A percentile compares a stretch with the other conserved stretches of the same genome.
phyloP scores from a whole-genome alignment of 2,329 filamentous ascomycete genomes.

The Cladosporium sphaerospermum region DNA sequence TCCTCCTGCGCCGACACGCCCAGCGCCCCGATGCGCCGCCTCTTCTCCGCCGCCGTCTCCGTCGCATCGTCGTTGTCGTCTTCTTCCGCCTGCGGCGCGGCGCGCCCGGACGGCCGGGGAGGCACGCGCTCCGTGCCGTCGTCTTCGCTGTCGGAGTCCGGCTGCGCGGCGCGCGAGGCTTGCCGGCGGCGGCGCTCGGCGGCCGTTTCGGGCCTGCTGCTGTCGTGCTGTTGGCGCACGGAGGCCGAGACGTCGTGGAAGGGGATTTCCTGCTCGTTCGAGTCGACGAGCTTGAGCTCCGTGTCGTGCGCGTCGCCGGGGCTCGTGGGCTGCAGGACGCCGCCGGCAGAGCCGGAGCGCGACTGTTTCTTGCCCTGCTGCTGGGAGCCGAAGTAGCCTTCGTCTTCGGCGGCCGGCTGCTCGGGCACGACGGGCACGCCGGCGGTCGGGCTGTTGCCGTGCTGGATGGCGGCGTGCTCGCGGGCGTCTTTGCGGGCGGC shows the following conservation, averaged over 20 bases:
- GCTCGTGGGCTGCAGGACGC: background rate
- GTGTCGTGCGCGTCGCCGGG: conserved; percentile 27
- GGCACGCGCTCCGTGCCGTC: conserved; percentile 35
- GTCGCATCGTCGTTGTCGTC: conserved; percentile 33
- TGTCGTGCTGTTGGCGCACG: conserved; percentile 15
- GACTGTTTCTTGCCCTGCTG: background rate
- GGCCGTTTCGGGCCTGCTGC: conserved; percentile 26
- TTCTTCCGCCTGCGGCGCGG: conserved; percentile 12
- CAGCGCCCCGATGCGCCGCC: conserved; percentile 67
- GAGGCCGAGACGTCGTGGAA: conserved; percentile 39
- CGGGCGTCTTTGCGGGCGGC: conserved; percentile 40
- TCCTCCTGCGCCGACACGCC: conserved; percentile 47
- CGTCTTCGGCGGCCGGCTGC: conserved; percentile 16
- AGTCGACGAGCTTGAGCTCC: conserved; percentile 40
- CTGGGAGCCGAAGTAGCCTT: background rate
- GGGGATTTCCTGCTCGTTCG: conserved; percentile 40
- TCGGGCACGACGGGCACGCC: conserved; percentile 20
- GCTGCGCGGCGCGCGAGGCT: conserved; percentile 11
- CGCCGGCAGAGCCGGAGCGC: background rate
- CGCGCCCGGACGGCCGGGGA: conserved; percentile 13
- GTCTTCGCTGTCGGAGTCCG: conserved; percentile 33
- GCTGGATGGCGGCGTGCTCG: conserved; percentile 21
- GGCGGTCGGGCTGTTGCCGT: conserved; percentile 6
- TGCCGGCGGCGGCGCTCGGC: conserved; percentile 40
- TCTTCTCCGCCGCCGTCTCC: conserved; percentile 69